Conservation (phyloP, 2,329 filamentous ascomycete species). For the Aspergillus hiratsukae region DNA sequence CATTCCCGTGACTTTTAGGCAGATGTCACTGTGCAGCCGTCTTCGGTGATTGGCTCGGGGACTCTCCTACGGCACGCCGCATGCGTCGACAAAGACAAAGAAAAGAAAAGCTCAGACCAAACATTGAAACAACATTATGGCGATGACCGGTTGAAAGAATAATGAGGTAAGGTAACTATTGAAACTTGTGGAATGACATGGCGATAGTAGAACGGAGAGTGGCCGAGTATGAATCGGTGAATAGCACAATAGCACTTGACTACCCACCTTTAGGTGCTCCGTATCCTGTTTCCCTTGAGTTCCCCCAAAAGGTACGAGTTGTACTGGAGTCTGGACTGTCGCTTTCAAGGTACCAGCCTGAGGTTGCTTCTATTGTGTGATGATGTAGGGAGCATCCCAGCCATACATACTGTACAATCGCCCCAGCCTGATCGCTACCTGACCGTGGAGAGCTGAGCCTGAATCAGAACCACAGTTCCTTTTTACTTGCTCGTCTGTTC, state of each 20-base stretch:
- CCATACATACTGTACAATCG: background rate
- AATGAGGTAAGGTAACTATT: too few relatives aligned
- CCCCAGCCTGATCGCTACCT: too few relatives aligned
- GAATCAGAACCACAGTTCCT: background rate
- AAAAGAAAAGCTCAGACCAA: slow-evolving; percentile 31
- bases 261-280: background rate
- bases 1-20: background rate
- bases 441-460: too few relatives aligned
- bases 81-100: slow-evolving; percentile 21
- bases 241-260: background rate
- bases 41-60: slow-evolving; percentile 3
- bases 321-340: too few relatives aligned
- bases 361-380: too few relatives aligned
- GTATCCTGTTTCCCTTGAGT: too few relatives aligned
- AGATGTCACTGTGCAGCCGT: slow-evolving; percentile 3
- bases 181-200: too few relatives aligned
- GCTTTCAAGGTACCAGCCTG: too few relatives aligned
- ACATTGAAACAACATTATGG: slow-evolving; percentile 5
- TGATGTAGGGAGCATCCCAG: background rate
- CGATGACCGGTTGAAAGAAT: too few relatives aligned
- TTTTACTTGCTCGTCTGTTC: background rate
- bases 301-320: too few relatives aligned
- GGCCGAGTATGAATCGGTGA: background rate
- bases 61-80: slow-evolving; percentile 21
- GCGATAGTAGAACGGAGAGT: background rate